A percentile compares a stretch with the other conserved stretches of the same genome.
phyloP scores from a whole-genome alignment of 257 asterid species.

The Leptodermis oblonga region DNA sequence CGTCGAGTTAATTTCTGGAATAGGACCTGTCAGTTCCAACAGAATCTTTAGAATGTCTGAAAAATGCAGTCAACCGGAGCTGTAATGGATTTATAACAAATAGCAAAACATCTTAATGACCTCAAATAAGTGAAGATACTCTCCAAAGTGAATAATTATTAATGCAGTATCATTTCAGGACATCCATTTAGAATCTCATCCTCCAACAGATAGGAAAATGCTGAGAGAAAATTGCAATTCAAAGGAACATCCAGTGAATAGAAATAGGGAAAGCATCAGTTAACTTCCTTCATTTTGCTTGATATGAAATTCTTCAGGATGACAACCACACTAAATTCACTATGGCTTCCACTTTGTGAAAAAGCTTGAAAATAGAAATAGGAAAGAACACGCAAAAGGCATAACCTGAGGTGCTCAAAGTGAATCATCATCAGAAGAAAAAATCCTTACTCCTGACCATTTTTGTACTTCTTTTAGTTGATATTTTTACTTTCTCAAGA shows the following conservation, averaged over 20 bases:
- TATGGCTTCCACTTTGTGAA: background rate
- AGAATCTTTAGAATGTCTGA: constrained; percentile 13
- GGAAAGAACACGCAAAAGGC: background rate
- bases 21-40: constrained; percentile 48
- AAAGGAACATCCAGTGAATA: background rate
- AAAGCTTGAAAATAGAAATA: no score
- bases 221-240: background rate
- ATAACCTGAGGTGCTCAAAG: background rate
- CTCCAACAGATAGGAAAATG: background rate
- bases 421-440: background rate
- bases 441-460: background rate
- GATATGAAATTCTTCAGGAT: background rate
- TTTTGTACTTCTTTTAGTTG: background rate
- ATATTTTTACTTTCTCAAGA: background rate
- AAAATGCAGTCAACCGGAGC: background rate
- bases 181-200: background rate
- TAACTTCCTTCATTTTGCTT: background rate
- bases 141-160: background rate
- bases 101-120: background rate
- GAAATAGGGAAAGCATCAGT: background rate
- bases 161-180: background rate
- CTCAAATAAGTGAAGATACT: background rate
- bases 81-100: constrained; percentile 7
- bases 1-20: constrained; percentile 60
- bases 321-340: background rate